phyloP scores from a whole-genome alignment of 257 asterid species.

The Misopates orontium region DNA sequence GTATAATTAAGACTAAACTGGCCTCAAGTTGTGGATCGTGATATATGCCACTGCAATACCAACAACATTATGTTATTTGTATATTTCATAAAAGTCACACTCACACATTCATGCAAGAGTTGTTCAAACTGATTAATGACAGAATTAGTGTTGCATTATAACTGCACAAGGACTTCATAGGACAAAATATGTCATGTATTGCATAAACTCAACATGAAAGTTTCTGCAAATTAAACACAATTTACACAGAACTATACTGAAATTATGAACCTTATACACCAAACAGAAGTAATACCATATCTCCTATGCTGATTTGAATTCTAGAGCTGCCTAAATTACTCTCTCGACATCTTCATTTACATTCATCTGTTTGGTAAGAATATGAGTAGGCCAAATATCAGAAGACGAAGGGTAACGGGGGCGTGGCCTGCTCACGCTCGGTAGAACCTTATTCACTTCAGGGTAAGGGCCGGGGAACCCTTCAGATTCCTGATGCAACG shows the following conservation, averaged over 20 bases:
- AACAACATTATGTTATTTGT: no score
- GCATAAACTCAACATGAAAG: neutral
- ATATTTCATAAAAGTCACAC: no score
- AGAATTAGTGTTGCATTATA: no score
- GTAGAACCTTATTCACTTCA: slow-evolving; percentile 28
- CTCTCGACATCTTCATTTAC: slow-evolving; percentile 29
- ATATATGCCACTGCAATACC: no score
- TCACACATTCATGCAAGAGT: no score
- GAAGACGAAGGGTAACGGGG: slow-evolving; percentile 71
- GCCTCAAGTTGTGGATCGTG: no score
- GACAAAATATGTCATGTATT: no score
- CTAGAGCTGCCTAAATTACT: slow-evolving; percentile 15
- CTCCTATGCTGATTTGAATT: slow-evolving; percentile 10
- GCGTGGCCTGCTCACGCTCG: slow-evolving; percentile 58
- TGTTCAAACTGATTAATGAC: no score
- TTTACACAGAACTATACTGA: slow-evolving; percentile 7
- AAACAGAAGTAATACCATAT: slow-evolving; percentile 6
- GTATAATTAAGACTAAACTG: no score
- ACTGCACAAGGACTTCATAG: no score
- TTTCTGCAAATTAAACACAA: neutral
- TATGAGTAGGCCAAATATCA: slow-evolving; percentile 61
- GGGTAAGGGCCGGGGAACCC: slow-evolving; percentile 30
- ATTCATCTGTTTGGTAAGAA: slow-evolving; percentile 41
- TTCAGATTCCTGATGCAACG: slow-evolving; percentile 46
- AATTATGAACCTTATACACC: slow-evolving; percentile 13